Base-by-base conservation (phyloP, 2,329 filamentous ascomycete species). In the Fusarium floridanum region DNA sequence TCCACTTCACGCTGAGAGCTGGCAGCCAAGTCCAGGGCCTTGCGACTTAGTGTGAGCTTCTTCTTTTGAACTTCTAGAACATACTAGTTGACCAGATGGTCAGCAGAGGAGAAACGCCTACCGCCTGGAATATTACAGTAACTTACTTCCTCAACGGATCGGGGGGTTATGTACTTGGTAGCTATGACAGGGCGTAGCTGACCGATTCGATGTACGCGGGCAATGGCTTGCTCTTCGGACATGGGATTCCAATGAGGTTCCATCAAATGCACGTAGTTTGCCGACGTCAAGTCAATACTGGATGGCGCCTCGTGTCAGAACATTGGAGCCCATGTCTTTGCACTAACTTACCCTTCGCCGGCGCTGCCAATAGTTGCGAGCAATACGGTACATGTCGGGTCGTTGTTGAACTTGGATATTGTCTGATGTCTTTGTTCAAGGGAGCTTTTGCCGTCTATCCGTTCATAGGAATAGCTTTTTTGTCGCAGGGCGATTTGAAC, bases 301-400 rank as follows among this genome's bases (percentile, higher is more conserved):
- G 2, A 0, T 16, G 8, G 41, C 20, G 41, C 17, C 6, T 56
- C 11, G 29, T 36, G 1, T 55, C 17, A 55, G 50, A 7, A 29
- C 9, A 29, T 34, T 17, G 8, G 34, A 6, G 27, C 1, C 27
- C n/a, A 17, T 16, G 8, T n/a, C 12, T 55, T 17, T 12, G 20
- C 24, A 6, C 7, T 5, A 1, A 64, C 61, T 1, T 64, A 81
- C 81, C 81, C 81, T 64, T 82, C 80, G 1, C 77, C 81, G 1
- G 74, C 80, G 16, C 77, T 80, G 0, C 74, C 80, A n/a, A 83
- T 79, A 1, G 72, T 80, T 11, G 81, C 77, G 1, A 84, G 76
- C 61, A 84, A 79, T 0, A 82, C 70, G 1, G 24, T 72, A 64
- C 76, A 77, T 2, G 20, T 0, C 0, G n/a, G 41, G 41, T 43